Conservation (phyloP, 345 rosid genomes). For the Clausena lansium region DNA sequence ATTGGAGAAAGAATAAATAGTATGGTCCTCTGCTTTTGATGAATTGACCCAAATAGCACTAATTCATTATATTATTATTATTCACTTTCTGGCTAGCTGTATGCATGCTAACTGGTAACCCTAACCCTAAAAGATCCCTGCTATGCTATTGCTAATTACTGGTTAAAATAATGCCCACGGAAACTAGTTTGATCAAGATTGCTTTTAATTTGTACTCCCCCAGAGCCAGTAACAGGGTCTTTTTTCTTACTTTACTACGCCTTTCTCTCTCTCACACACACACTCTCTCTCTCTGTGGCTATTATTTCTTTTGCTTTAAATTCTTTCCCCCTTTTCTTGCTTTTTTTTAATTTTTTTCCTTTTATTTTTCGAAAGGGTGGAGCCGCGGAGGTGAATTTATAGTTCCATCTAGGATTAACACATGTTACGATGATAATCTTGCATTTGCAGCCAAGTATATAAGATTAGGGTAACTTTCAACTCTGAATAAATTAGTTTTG, state of each 20-base stretch:
- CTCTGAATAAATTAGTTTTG: too few relatives aligned
- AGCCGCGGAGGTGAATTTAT: neutral
- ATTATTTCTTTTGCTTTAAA: too few relatives aligned
- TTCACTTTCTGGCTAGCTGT: neutral
- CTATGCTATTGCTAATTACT: neutral
- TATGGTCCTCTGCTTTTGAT: conserved; percentile 33
- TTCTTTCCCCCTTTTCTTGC: neutral
- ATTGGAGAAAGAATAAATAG: conserved; percentile 26
- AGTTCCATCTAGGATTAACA: neutral
- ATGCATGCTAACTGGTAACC: neutral
- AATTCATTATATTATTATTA: neutral
- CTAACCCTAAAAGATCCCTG: neutral
- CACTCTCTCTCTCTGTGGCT: neutral
- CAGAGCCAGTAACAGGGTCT: neutral
- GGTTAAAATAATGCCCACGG: conserved; percentile 5
- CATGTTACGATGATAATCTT: neutral
- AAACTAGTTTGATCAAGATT: neutral
- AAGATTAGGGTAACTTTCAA: neutral
- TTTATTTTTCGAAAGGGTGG: neutral
- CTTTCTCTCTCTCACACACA: neutral
- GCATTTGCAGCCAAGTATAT: neutral
- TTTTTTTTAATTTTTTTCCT: neutral
- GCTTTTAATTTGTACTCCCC: neutral
- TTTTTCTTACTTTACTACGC: neutral
- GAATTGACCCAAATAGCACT: conserved; percentile 19